Evolutionary conservation across 1,139 yeast genomes (phyloP), one percentile per base, ranked within the genome.

Genomic region (Candida dubliniensis): DNA sequence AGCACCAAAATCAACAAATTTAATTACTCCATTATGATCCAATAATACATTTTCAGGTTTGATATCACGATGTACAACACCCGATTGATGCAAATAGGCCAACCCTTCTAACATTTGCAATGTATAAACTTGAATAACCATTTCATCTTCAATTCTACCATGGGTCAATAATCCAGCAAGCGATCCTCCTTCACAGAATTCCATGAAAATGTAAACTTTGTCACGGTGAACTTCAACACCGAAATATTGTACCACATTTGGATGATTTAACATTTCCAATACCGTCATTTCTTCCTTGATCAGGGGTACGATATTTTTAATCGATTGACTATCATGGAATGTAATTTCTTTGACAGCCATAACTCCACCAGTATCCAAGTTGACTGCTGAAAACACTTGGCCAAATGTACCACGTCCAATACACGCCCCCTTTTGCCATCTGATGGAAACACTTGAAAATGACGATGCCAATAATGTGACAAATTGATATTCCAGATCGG

Each of bases 191-290:
- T 91, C 95, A 69, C 99, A 95, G 66, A 81, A 90, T 65, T 93
- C 99, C 99, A 95, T 93, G 61, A 93, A 95, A 35, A 93, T 86
- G 62, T 89, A 91, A 18, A 93, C 98, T 52, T 89, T 83, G 63
- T 93, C 99, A 46, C 98, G 79, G 63, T 93, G 99, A 4, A 93
- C 97, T 64, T 93, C 99, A 33, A 93, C 97, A 37, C 99, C 99
- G 59, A 82, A 91, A 60, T 93, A 93, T 59, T 91, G 96, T 8
- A 93, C 98, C 55, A 93, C 87, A 59, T 93, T 93, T 8, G 98
- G 98, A 65, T 93, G 99, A 49, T 90, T 85, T 52, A 93, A 74
- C 85, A 91, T 88, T 64, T 93, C 98, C 56, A 93, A 69, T 3
- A 93, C 97, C 0, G 96, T 87, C 98, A 93, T 93, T 62, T 93